Evolutionary conservation across 2,329 filamentous ascomycete genomes (phyloP), one percentile per base, ranked within the genome.

Genomic region (Pseudopithomyces chartarum): DNA sequence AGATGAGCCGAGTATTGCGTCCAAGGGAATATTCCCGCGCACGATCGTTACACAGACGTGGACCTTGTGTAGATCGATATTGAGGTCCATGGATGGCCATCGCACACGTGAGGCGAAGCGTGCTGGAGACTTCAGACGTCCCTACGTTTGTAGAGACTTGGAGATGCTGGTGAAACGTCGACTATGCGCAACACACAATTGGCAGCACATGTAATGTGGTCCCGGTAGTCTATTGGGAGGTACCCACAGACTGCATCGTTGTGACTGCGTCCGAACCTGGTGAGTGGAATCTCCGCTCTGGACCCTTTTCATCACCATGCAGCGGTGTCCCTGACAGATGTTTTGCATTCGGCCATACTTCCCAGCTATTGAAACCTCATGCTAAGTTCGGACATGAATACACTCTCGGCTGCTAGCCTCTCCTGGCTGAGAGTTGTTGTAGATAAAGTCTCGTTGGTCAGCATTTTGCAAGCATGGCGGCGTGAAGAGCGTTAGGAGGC

Each of bases 31-130:
- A 22, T 45, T 8, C 4, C 26, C 44, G 23, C 12, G 36, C 39
- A 34, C 26, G 39, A 45, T 47, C 39, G 32, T 23, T 32, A 51
- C 34, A 47, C 40, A 40, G 20, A 23, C 47, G 54, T 52, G 54
- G 47, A 56, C 54, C 54, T 51, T 56, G 47, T 20, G 54, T 48
- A 51, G 54, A 56, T 56, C 54, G 54, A 10, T 13, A 8, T 20
- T 17, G 39, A 17, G 32, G 2, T 20, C 11, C 34, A n/a, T 15
- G 29, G 29, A 11, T 11, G n/a, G 19, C 5, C 8, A 36, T 34
- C 20, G 33, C 32, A 20, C 46, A 26, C 46, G 46, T 39, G 46
- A 48, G 20, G 20, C 17, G 33, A 29, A 17, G 33, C 13, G 29
- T 17, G 12, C 34, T 13, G 34, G 26, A 29, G 26, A 29, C 5